Conservation (phyloP, 2,329 filamentous ascomycete species). For the Geoglossum cookeanum region DNA sequence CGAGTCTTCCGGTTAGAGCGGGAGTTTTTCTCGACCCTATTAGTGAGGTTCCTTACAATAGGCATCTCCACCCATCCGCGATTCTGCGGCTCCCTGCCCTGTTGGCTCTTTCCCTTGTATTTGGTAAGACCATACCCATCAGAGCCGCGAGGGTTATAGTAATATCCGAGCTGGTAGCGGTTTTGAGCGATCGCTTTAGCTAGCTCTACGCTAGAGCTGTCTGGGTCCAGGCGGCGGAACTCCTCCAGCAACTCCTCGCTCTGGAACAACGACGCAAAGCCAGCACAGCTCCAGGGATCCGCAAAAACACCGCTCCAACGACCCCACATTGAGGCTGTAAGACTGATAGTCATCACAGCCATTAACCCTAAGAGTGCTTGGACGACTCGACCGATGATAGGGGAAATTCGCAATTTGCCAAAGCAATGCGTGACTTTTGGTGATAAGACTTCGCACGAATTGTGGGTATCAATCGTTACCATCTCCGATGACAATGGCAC, state of each 20-base stretch:
- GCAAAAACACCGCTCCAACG: slow-evolving; percentile 12
- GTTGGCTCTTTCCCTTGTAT: background rate
- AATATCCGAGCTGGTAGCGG: slow-evolving; percentile 6
- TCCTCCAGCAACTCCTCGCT: slow-evolving; percentile 10
- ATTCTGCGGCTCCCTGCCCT: too few relatives aligned
- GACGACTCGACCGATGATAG: slow-evolving; percentile 8
- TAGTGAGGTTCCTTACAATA: too few relatives aligned
- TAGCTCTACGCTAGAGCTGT: slow-evolving; percentile 3
- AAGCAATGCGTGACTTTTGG: background rate
- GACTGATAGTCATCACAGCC: slow-evolving; percentile 8
- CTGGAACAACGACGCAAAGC: slow-evolving; percentile 10
- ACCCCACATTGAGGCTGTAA: slow-evolving; percentile 8
- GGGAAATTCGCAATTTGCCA: slow-evolving; percentile 8
- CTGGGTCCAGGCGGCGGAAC: slow-evolving; percentile 4
- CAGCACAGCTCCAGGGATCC: slow-evolving; percentile 12
- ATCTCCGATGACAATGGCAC: background rate
- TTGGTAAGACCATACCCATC: slow-evolving; percentile 4
- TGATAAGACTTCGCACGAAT: background rate
- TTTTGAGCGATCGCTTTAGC: background rate
- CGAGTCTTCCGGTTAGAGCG: background rate
- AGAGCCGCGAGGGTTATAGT: slow-evolving; percentile 1
- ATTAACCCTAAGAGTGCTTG: slow-evolving; percentile 12
- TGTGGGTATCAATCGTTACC: background rate
- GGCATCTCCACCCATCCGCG: too few relatives aligned
- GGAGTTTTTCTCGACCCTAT: background rate